Conservation (phyloP, 371 early-diverging fungal genomes). For the Mucor mucedo region DNA sequence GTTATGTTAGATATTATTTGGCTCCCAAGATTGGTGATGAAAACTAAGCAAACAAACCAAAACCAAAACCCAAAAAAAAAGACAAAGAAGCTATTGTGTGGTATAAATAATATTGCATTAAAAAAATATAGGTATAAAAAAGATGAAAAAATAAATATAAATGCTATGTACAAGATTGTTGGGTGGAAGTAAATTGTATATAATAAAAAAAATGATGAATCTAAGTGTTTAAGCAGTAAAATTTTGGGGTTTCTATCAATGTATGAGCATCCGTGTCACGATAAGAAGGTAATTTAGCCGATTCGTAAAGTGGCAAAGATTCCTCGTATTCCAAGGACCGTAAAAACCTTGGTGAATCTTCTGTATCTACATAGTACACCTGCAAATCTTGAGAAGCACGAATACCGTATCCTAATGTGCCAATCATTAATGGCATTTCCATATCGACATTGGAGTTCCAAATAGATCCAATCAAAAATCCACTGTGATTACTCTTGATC, state of each 20-base stretch:
- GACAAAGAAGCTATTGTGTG: neutral
- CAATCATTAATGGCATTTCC: slow-evolving; percentile 38
- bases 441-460: slow-evolving; percentile 19
- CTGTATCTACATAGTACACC: slow-evolving; percentile 12
- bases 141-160: neutral
- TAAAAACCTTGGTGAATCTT: slow-evolving; percentile 30
- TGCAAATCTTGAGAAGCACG: slow-evolving; percentile 34
- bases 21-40: slow-evolving; percentile 58
- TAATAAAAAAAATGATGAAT: neutral
- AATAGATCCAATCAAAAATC: slow-evolving; percentile 16
- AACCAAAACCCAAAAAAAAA: neutral
- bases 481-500: slow-evolving; percentile 28
- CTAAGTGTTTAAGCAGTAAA: neutral
- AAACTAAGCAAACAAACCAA: slow-evolving; percentile 9
- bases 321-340: slow-evolving; percentile 40
- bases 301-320: slow-evolving; percentile 37
- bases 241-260: neutral
- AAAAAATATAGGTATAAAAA: neutral
- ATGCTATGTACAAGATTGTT: neutral
- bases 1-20: slow-evolving; percentile 94
- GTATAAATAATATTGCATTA: neutral
- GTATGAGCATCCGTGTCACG: neutral
- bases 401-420: slow-evolving; percentile 46
- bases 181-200: neutral
- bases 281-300: slow-evolving; percentile 25